Evolutionary conservation across 768 basidiomycete species (phyloP), one percentile per base, ranked within the genome.

Genomic region (Mycena belliarum): DNA sequence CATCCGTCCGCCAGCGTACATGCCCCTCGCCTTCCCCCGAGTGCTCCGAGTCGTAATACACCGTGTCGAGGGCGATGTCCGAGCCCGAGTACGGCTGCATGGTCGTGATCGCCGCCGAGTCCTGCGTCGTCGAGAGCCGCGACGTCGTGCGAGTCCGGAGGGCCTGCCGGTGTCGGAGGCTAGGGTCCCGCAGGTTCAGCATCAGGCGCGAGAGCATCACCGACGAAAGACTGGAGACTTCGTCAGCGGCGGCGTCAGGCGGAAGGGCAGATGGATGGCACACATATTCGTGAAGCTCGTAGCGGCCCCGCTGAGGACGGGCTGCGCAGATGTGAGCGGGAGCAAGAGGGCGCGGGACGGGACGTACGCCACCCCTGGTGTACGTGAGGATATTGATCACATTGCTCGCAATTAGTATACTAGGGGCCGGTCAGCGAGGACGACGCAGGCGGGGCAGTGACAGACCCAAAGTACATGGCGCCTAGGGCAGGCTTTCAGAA

Each of bases 141-240:
- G 37, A n/a, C n/a, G n/a, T 25, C 2, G 29, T 41, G 23, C 50
- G 57, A 11, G 14, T 42, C 15, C 52, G 46, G 7, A 37, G 38
- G 14, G 40, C 1, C 23, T 18, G 40, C 32, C 38, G 50, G 46
- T 18, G 40, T 24, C 38, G 50, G 46, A 61, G 35, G 24, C 29
- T 33, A 11, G 60, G 60, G 25, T 58, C 49, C n/a, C 61, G 56
- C 20, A 62, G 52, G 24, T 62, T 62, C 11, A 62, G 43, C 56
- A 58, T 57, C 6, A 62, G 25, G 2, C 61, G 41, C 6, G 52
- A 41, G 0, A 55, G 28, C 26, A 54, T 18, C 21, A 62, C 52
- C 12, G 61, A 59, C 14, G 61, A 63, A 18, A 59, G 43, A 6
- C 61, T 63, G 26, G 7, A 18, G 40, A 38, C 24, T 14, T 41